Conservation (phyloP, 441 rosid species). For the Eutrema salsugineum region DNA sequence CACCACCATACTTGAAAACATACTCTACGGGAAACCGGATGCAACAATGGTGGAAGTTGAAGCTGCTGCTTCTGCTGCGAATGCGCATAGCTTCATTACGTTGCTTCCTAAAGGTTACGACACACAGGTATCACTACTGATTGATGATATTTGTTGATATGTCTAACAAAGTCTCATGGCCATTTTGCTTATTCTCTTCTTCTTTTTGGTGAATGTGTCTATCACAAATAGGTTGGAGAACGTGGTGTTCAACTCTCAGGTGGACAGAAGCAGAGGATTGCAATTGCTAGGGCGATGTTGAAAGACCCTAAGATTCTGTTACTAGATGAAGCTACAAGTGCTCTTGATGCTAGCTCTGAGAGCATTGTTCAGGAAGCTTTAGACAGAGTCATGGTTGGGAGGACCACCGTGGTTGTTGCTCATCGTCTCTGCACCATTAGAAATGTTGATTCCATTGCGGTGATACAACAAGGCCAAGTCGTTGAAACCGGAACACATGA, state of each 20-base stretch:
- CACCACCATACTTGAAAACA: conserved; percentile 89
- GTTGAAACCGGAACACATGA: conserved; percentile 98
- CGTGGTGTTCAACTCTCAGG: conserved; percentile 97
- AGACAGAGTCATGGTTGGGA: conserved; percentile 94
- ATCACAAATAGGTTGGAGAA: conserved; percentile 74
- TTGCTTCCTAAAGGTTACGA: conserved; percentile 90
- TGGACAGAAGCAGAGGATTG: conserved; percentile 97
- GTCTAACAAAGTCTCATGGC: not conserved
- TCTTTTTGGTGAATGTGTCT: not conserved
- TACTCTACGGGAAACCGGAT: conserved; percentile 86
- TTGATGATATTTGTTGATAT: not conserved
- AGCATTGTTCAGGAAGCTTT: conserved; percentile 98
- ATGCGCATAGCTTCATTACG: conserved; percentile 89
- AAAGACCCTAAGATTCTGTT: conserved; percentile 94
- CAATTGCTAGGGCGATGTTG: conserved; percentile 97
- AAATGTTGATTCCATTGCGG: conserved; percentile 89
- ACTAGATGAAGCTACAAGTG: conserved; percentile 98
- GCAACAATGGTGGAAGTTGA: conserved; percentile 90
- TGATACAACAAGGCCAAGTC: conserved; percentile 93
- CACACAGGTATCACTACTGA: conserved; percentile 57
- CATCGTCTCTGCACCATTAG: conserved; percentile 96
- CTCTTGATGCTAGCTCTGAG: conserved; percentile 97
- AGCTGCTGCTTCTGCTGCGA: conserved; percentile 88
- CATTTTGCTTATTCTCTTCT: not conserved
- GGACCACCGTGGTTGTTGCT: conserved; percentile 95